Conservation (phyloP, 108 stramenopile genomes). For the Cyclotella sp. region DNA sequence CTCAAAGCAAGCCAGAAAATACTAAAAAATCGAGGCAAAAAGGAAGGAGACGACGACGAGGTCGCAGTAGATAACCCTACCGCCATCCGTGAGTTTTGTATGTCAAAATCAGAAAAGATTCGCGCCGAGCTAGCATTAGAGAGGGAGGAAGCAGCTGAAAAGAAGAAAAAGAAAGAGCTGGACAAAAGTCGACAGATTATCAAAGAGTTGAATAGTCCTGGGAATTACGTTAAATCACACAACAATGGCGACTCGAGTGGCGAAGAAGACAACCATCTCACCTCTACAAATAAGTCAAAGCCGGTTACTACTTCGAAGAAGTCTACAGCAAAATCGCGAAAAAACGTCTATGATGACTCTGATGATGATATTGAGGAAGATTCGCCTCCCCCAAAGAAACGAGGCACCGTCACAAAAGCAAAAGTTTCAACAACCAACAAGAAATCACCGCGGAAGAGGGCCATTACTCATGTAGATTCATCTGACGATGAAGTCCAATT, state of each 20-base stretch:
- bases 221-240: slow-evolving; percentile 5
- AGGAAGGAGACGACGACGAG: slow-evolving; percentile 27
- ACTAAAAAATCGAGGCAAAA: slow-evolving; percentile 53
- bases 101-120: slow-evolving; percentile 30
- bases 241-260: slow-evolving; percentile 25
- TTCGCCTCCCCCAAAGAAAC: slow-evolving; percentile 40
- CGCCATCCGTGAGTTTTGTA: slow-evolving; percentile 40
- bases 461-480: slow-evolving; percentile 23
- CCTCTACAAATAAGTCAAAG: slow-evolving; percentile 19
- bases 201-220: slow-evolving; percentile 15
- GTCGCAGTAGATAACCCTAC: slow-evolving; percentile 34
- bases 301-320: slow-evolving; percentile 27
- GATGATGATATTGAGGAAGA: slow-evolving; percentile 36
- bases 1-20: slow-evolving; percentile 57
- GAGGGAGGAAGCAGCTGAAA: slow-evolving; percentile 24
- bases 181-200: slow-evolving; percentile 5
- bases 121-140: slow-evolving; percentile 37
- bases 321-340: slow-evolving; percentile 15
- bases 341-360: slow-evolving; percentile 24
- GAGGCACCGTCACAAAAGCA: slow-evolving; percentile 8
- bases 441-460: slow-evolving; percentile 17
- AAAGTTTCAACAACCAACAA: slow-evolving; percentile 25
- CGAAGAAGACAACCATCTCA: slow-evolving; percentile 22
- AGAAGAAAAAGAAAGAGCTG: slow-evolving; percentile 34
- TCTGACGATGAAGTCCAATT: slow-evolving; percentile 37